phyloP scores from a whole-genome alignment of 441 rosid genomes.

The Adansonia grandidieri region DNA sequence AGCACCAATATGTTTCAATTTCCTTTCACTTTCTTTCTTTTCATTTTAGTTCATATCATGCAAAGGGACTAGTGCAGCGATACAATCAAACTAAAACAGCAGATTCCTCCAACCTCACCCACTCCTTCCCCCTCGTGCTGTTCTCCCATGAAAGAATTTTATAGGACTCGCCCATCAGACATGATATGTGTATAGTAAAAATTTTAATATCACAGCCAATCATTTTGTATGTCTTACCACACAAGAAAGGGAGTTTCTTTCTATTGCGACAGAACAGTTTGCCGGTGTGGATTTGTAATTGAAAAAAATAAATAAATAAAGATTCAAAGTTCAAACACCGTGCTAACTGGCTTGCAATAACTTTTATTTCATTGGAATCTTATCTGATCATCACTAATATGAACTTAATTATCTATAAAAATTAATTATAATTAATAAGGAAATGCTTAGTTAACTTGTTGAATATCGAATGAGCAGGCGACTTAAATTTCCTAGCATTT shows the following conservation, averaged over 20 bases:
- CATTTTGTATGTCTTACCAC: background rate
- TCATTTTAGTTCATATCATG: background rate
- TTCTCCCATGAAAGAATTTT: background rate
- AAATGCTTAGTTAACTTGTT: conserved; percentile 1
- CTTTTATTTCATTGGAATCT: conserved; percentile 15
- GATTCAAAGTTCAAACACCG: background rate
- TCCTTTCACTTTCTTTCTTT: background rate
- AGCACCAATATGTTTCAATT: background rate
- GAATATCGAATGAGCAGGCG: background rate
- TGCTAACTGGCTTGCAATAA: background rate
- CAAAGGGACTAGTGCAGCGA: background rate
- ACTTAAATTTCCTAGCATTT: background rate
- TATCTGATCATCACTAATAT: background rate
- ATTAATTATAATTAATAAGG: background rate
- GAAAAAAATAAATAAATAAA: background rate
- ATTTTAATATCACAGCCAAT: background rate
- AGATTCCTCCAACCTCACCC: background rate
- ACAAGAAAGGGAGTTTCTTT: conserved; percentile 10
- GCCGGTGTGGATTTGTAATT: conserved; percentile 17
- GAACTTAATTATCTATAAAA: background rate
- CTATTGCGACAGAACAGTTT: background rate
- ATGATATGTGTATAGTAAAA: background rate
- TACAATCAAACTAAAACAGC: background rate
- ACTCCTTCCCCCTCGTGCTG: background rate
- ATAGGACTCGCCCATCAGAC: background rate